Evolutionary conservation across 768 basidiomycete genomes (phyloP).

Genomic region (Xerocomellus chrysenteron): DNA sequence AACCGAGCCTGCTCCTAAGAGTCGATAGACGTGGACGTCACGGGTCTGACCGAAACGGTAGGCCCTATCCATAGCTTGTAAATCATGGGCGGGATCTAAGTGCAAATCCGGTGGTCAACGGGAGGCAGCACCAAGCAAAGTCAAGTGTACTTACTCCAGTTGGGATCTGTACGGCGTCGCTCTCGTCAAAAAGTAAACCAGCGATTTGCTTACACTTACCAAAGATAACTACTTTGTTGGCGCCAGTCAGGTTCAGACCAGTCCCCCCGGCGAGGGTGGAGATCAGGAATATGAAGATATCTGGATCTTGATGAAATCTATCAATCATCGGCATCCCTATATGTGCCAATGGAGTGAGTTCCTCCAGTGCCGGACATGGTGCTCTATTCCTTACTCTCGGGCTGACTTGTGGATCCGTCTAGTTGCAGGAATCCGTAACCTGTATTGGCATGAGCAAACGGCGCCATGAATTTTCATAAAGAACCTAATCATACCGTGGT

Average conservation of each 20-base stretch:
- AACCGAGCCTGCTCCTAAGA: conserved; percentile 83
- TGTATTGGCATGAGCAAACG: conserved; percentile 17
- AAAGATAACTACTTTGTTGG: conserved; percentile 94
- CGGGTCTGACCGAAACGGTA: conserved; percentile 86
- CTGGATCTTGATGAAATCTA: conserved; percentile 70
- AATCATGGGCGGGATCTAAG: conserved; percentile 89
- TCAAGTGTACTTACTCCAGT: conserved; percentile 77
- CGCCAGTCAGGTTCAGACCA: conserved; percentile 85
- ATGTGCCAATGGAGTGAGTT: not conserved
- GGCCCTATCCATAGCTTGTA: conserved; percentile 88
- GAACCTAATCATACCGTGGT: conserved; percentile 39
- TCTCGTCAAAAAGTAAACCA: not conserved
- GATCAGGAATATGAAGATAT: conserved; percentile 80
- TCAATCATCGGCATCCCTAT: conserved; percentile 87
- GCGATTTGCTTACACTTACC: conserved; percentile 41
- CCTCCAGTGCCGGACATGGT: not conserved
- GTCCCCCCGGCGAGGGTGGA: conserved; percentile 92
- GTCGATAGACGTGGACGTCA: conserved; percentile 79
- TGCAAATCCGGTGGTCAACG: not conserved
- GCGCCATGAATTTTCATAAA: not conserved
- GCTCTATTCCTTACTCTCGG: conserved; percentile 52
- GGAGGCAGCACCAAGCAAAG: not conserved
- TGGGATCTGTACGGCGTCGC: conserved; percentile 59
- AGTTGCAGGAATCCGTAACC: conserved; percentile 67
- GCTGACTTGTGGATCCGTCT: conserved; percentile 72